A percentile compares a stretch with the other conserved stretches of the same genome.
phyloP scores from a whole-genome alignment of 306 rosid species.

The Inga leiocalycina region DNA sequence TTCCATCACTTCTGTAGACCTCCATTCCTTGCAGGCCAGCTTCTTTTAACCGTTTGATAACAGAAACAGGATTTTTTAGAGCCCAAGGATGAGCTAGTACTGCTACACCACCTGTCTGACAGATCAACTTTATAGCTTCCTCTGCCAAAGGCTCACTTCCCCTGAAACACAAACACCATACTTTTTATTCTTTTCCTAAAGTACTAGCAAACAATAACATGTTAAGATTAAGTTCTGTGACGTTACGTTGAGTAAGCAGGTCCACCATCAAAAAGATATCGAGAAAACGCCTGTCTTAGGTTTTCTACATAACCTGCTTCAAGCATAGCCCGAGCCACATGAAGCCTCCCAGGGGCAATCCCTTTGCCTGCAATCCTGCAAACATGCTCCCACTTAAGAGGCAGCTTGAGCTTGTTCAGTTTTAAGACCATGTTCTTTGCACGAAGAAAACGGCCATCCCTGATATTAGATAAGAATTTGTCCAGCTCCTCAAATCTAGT shows the following conservation, averaged over 20 bases:
- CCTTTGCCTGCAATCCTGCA: conserved; percentile 90
- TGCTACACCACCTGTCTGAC: conserved; percentile 82
- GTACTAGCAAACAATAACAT: conserved; percentile 4
- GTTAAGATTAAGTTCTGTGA: conserved; percentile 36
- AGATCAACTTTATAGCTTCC: conserved; percentile 77
- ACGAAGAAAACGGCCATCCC: conserved; percentile 90
- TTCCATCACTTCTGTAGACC: conserved; percentile 93
- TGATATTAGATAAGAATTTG: conserved; percentile 68
- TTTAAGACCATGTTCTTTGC: conserved; percentile 84
- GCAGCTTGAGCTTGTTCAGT: conserved; percentile 83
- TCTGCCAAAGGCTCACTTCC: conserved; percentile 90
- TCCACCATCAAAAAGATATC: conserved; percentile 96
- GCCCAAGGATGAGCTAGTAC: conserved; percentile 99
- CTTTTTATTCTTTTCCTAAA: conserved; percentile 3
- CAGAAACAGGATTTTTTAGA: conserved; percentile 67
- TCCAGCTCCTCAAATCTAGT: conserved; percentile 68
- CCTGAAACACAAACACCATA: conserved; percentile 52
- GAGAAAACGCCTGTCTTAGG: conserved; percentile 88
- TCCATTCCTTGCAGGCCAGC: conserved; percentile 99
- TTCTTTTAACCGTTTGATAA: conserved; percentile 74
- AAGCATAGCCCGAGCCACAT: conserved; percentile 92
- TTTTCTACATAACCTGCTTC: conserved; percentile 94
- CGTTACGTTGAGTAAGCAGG: conserved; percentile 92
- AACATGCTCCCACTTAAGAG: conserved; percentile 96
- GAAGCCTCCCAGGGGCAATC: conserved; percentile 96